These are phyloP conservation scores for Pleoardoris graminearum DNA, from an alignment of 2,329 filamentous ascomycete species.

Conservation along the genomic window DNA sequence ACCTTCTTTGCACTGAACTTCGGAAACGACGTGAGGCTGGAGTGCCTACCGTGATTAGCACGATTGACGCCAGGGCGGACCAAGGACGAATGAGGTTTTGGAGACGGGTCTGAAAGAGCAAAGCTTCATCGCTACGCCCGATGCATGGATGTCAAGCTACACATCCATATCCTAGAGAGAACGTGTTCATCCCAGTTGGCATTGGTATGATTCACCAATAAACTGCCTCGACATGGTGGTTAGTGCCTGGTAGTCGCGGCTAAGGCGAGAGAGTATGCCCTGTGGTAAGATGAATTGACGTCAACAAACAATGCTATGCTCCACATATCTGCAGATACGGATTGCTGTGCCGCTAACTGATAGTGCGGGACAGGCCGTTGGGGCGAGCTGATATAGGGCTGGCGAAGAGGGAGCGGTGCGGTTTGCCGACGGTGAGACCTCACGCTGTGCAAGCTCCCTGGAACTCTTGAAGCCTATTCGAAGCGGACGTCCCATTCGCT, in stretches of 20 bases:
- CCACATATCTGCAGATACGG: conserved; percentile 27
- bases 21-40: conserved; percentile 4
- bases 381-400: conserved; percentile 23
- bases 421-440: not conserved
- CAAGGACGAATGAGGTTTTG: conserved; percentile 2
- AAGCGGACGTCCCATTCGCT: not conserved
- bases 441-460: not conserved
- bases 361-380: conserved; percentile 12
- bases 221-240: conserved; percentile 10
- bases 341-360: conserved; percentile 34
- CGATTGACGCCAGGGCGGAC: conserved; percentile 8
- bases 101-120: not conserved
- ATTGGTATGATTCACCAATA: conserved; percentile 9
- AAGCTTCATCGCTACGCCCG: conserved; percentile 7
- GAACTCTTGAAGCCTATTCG: conserved; percentile 3
- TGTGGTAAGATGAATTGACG: conserved; percentile 14
- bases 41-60: conserved; percentile 1
- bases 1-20: not conserved
- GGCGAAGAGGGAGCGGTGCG: conserved; percentile 10
- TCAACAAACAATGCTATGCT: conserved; percentile 12
- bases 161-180: conserved; percentile 3
- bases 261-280: conserved; percentile 16
- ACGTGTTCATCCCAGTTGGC: conserved; percentile 8
- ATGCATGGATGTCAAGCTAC: not conserved
- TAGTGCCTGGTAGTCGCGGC: conserved; percentile 15